Evolutionary conservation across 768 basidiomycete genomes (phyloP), one percentile per base, ranked within the genome.

Genomic region (Terana coerulea): DNA sequence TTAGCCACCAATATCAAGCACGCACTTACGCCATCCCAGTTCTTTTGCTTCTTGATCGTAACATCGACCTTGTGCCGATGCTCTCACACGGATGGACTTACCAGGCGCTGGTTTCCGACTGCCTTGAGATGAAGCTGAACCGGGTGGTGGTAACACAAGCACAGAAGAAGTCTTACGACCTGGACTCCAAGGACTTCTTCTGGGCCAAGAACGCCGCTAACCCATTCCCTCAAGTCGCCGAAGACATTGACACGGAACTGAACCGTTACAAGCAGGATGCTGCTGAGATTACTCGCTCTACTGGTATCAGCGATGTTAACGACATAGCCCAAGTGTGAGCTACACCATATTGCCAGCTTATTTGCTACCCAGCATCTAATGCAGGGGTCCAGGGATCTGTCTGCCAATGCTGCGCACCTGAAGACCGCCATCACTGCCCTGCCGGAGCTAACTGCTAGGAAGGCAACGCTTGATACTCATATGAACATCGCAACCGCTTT

Each of bases 401-500:
- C 93, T 1, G 83, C 91, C 26, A 98, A 98, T 67, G 94, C 97
- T 2, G 77, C 91, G 6, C 89, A 98, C 66, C 73, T 99, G 44
- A 98, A 98, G 72, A 92, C 93, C 0, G 97, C 97, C 7, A 97
- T 99, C 64, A 98, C 95, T 1, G 91, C 94, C 55, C 75, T 99
- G 17, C 97, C 97, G 1, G 97, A 98, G 65, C 74, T 99, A 44
- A 98, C 95, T 3, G 94, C 97, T 3, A 83, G 97, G 35, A 99
- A 99, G 63, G 91, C 93, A 28, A 95, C 91, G 1, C 79, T 99
- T 22, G 97, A 99, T 67, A 93, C 95, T 3, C 97, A 99, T 66
- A 98, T 99, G 95, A 98, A 98, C 69, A 95, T 99, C 50, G 95
- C 95, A 31, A 97, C 95, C 11, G 88, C 95, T 15, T 71, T 99